These are phyloP conservation scores for Citrus maxima DNA, from an alignment of 345 rosid species.

Conservation along the genomic window DNA sequence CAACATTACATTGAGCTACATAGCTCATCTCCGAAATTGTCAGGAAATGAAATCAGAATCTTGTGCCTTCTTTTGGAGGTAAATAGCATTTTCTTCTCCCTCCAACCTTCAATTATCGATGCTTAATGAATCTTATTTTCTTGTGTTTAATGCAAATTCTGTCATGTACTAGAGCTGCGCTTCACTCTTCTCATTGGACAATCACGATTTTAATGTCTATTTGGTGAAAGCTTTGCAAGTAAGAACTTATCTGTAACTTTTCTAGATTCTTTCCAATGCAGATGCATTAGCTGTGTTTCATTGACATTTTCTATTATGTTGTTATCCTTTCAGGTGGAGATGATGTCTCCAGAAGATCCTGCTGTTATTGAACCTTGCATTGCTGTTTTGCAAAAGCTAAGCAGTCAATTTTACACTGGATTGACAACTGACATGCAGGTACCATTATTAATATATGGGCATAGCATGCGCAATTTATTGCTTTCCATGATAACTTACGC, in stretches of 20 bases:
- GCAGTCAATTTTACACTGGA: slow-evolving; percentile 39
- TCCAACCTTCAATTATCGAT: background rate
- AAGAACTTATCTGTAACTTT: slow-evolving; percentile 28
- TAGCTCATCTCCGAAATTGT: slow-evolving; percentile 45
- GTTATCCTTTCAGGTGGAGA: slow-evolving; percentile 55
- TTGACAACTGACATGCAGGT: slow-evolving; percentile 74
- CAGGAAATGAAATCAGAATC: slow-evolving; percentile 56
- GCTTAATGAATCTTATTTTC: slow-evolving; percentile 4
- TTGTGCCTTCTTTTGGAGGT: slow-evolving; percentile 90
- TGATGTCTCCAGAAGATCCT: slow-evolving; percentile 44
- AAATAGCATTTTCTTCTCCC: slow-evolving; percentile 14
- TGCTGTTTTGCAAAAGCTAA: slow-evolving; percentile 62
- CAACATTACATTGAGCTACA: slow-evolving; percentile 39
- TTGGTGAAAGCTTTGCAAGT: slow-evolving; percentile 64
- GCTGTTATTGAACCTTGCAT: slow-evolving; percentile 59
- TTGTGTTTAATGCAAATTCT: slow-evolving; percentile 17
- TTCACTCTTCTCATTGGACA: slow-evolving; percentile 33
- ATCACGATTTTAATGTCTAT: slow-evolving; percentile 43
- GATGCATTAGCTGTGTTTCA: background rate
- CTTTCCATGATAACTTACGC: background rate
- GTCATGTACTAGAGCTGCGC: slow-evolving; percentile 53
- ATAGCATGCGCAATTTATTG: background rate
- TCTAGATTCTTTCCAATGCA: slow-evolving; percentile 2
- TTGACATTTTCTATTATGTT: slow-evolving; percentile 8
- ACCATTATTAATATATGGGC: slow-evolving; percentile 12